phyloP scores from a whole-genome alignment of 176 grass and related monocot genomes.

The Ensete ventricosum region DNA sequence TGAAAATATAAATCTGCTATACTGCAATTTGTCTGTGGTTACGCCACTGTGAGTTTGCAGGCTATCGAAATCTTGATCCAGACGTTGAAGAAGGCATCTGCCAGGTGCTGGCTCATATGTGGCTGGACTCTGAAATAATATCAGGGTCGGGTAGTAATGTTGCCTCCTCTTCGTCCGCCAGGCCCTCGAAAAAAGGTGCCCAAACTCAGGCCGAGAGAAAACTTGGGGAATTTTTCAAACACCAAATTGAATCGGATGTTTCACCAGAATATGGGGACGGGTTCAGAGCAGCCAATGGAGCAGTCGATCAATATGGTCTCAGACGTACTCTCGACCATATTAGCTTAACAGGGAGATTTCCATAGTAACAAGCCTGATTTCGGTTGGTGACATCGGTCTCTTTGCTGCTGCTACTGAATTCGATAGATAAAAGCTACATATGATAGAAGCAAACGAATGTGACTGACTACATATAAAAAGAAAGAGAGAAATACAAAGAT shows the following conservation, averaged over 20 bases:
- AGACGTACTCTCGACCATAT: conserved; percentile 6
- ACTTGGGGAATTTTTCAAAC: conserved; percentile 7
- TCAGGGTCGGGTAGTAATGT: neutral
- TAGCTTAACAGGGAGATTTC: neutral
- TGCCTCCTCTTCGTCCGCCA: neutral
- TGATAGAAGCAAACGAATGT: no score
- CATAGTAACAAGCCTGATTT: neutral
- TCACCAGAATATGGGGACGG: neutral
- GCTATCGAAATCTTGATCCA: neutral
- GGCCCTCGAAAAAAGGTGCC: neutral
- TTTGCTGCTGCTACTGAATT: no score
- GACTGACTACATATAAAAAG: no score
- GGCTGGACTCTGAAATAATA: conserved; percentile 4
- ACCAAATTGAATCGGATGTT: neutral
- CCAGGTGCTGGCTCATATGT: conserved; percentile 9
- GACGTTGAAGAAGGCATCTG: conserved; percentile 10
- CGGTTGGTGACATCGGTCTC: no score
- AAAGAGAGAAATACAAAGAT: no score
- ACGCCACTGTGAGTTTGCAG: neutral
- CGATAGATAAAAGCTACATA: no score
- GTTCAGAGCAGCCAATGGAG: neutral
- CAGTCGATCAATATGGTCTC: neutral
- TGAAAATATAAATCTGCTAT: neutral
- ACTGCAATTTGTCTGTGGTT: no score
- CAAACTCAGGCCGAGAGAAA: neutral